Conservation (phyloP, 2,329 filamentous ascomycete species). For the Pyricularia grisea region DNA sequence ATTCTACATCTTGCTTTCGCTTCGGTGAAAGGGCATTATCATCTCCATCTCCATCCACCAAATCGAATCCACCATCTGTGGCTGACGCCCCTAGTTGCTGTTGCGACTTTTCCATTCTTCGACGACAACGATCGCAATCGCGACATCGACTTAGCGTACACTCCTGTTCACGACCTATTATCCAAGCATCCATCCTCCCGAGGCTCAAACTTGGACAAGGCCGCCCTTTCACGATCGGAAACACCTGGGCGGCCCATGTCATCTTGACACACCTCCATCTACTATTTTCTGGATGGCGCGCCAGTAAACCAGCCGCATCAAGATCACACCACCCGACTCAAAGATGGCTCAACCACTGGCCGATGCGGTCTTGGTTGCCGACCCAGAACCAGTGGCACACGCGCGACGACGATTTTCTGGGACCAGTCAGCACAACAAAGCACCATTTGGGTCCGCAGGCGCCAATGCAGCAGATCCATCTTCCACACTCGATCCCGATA, state of each 20-base stretch:
- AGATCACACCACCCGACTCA: neutral
- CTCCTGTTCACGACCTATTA: neutral
- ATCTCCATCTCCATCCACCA: neutral
- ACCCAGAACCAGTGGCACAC: conserved; percentile 16
- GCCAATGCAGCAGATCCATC: neutral
- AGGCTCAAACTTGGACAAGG: neutral
- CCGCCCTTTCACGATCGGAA: neutral
- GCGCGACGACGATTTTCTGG: conserved; percentile 16
- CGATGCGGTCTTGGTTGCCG: conserved; percentile 16
- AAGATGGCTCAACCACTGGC: conserved; percentile 3
- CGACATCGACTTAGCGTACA: neutral
- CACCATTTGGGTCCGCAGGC: conserved; percentile 1
- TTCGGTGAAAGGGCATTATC: neutral
- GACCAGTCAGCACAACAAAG: conserved; percentile 3
- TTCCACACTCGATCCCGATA: conserved; percentile 49
- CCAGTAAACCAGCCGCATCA: neutral
- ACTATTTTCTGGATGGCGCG: neutral
- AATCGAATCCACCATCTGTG: neutral
- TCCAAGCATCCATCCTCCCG: neutral
- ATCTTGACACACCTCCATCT: neutral
- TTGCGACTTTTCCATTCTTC: neutral
- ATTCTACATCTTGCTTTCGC: neutral
- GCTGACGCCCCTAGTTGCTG: neutral
- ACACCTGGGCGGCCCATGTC: neutral
- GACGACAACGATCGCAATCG: neutral